Evolutionary conservation across 179 eudicot genomes (phyloP).

Genomic region (Amaranthus tricolor): DNA sequence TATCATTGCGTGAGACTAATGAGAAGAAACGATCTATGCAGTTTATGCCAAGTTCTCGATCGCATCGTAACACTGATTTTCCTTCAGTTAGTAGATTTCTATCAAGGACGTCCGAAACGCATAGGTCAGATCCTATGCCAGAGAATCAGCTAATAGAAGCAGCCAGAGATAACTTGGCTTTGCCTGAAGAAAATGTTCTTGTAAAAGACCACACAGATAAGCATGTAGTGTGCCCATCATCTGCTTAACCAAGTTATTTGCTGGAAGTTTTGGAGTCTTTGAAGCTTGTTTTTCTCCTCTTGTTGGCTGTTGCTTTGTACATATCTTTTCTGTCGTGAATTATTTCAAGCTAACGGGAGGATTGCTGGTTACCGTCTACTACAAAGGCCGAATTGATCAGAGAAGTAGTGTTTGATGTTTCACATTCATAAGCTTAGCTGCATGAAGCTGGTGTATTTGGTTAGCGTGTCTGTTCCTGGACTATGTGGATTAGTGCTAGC

Average conservation of each 20-base stretch:
- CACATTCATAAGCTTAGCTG: neutral
- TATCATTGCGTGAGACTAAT: conserved; percentile 64
- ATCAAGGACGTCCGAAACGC: conserved; percentile 35
- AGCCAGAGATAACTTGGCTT: conserved; percentile 27
- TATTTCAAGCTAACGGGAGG: conserved; percentile 12
- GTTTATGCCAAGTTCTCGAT: conserved; percentile 62
- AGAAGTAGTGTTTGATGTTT: neutral
- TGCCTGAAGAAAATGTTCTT: conserved; percentile 23
- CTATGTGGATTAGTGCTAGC: neutral
- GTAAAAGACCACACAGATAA: conserved; percentile 35
- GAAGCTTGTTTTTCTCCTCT: conserved; percentile 18
- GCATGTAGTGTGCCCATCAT: conserved; percentile 56
- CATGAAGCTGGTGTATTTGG: neutral
- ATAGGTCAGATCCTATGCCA: conserved; percentile 28
- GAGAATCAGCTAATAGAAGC: conserved; percentile 34
- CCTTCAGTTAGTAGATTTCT: conserved; percentile 29
- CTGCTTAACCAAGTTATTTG: conserved; percentile 21
- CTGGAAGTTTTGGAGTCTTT: conserved; percentile 3
- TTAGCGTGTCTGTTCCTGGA: neutral
- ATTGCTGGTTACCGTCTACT: conserved; percentile 2
- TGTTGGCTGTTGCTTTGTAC: conserved; percentile 29
- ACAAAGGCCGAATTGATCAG: neutral
- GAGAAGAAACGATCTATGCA: conserved; percentile 68
- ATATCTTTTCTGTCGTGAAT: conserved; percentile 18
- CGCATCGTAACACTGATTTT: conserved; percentile 30